Evolutionary conservation across 225 moss, liverwort and hornwort genomes (phyloP).

Genomic region (Asterella californica): DNA sequence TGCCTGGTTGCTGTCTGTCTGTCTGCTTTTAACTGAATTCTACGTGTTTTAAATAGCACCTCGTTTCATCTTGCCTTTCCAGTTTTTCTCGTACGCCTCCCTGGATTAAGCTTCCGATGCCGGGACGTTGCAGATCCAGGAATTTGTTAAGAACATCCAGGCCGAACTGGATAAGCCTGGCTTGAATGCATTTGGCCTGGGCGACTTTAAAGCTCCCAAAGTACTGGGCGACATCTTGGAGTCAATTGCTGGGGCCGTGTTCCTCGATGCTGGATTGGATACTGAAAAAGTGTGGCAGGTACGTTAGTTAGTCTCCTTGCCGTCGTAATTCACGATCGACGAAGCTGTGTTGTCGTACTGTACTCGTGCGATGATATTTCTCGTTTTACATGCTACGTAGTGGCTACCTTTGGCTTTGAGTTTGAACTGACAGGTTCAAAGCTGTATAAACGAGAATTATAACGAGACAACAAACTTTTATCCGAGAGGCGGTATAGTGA

Average conservation of each 20-base stretch:
- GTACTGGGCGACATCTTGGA: slow-evolving; percentile 82
- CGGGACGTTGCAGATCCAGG: slow-evolving; percentile 52
- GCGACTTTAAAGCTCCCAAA: slow-evolving; percentile 85
- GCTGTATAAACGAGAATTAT: too few species aligned
- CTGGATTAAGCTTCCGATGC: neutral
- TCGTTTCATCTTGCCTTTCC: neutral
- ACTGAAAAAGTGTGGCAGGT: slow-evolving; percentile 71
- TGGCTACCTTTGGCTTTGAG: too few species aligned
- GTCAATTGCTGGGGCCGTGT: slow-evolving; percentile 74
- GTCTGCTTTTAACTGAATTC: neutral
- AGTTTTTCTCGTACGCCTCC: neutral
- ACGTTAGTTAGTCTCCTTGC: neutral
- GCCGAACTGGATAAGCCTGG: slow-evolving; percentile 75
- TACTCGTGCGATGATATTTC: too few species aligned
- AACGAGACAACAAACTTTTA: too few species aligned
- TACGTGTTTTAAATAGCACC: neutral
- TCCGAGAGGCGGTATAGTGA: neutral
- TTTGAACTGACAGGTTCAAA: too few species aligned
- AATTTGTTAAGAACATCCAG: slow-evolving; percentile 76
- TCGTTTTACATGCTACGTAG: too few species aligned
- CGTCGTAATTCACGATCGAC: neutral
- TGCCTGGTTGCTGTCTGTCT: too few species aligned
- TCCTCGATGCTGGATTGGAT: slow-evolving; percentile 60
- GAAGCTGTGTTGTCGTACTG: neutral
- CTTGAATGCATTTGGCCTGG: slow-evolving; percentile 77